A percentile compares a stretch with the other conserved stretches of the same genome.
Conservation (phyloP, 257 asterid species). For the Forsythia viridissima region DNA sequence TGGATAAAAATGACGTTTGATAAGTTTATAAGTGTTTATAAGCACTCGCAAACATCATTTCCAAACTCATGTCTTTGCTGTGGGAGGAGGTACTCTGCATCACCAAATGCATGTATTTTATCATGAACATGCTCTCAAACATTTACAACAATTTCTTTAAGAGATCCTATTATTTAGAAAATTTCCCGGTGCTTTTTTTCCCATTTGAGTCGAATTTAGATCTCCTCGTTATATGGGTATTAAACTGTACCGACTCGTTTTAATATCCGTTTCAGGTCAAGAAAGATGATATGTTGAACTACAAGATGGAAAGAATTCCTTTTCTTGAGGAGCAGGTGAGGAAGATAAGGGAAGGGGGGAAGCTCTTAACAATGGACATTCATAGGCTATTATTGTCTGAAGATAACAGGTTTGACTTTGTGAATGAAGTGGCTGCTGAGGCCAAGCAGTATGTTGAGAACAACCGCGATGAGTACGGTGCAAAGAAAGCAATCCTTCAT, state of each 20-base stretch:
- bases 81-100: background rate
- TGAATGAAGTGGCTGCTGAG: constrained; percentile 90
- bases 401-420: constrained; percentile 81
- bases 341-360: constrained; percentile 71
- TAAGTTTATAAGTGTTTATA: too few species aligned
- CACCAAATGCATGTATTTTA: background rate
- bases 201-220: background rate
- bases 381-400: constrained; percentile 75
- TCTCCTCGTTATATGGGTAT: background rate
- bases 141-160: background rate
- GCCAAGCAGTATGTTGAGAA: constrained; percentile 86
- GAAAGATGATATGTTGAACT: constrained; percentile 56
- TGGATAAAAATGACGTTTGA: too few species aligned
- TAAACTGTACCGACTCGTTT: background rate
- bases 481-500: constrained; percentile 85
- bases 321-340: constrained; percentile 93
- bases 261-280: constrained; percentile 41
- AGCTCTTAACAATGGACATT: constrained; percentile 68
- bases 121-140: background rate
- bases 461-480: constrained; percentile 90
- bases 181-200: background rate
- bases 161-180: background rate
- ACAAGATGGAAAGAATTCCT: constrained; percentile 68
- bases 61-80: background rate
- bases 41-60: background rate